These are phyloP conservation scores for Ailanthus altissimus DNA, from an alignment of 345 rosid species.

Conservation along the genomic window DNA sequence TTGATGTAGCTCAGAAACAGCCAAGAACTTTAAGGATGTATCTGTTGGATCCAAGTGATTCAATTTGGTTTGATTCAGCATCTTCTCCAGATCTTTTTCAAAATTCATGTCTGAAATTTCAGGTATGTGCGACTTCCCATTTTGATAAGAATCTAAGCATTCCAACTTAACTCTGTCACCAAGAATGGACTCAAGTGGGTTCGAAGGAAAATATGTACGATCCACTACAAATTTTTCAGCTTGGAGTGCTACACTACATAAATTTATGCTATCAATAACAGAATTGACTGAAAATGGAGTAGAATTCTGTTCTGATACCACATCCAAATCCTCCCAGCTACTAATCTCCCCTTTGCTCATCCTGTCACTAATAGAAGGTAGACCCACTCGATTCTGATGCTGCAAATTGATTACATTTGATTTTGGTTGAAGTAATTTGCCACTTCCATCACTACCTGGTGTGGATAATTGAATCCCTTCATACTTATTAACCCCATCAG, in stretches of 20 bases:
- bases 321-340: slow-evolving; percentile 37
- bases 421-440: slow-evolving; percentile 29
- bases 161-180: slow-evolving; percentile 34
- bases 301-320: slow-evolving; percentile 34
- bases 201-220: slow-evolving; percentile 31
- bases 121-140: slow-evolving; percentile 32
- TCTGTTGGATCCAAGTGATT: slow-evolving; percentile 35
- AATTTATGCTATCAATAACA: slow-evolving; percentile 31
- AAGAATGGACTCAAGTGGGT: slow-evolving; percentile 38
- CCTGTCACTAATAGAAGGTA: slow-evolving; percentile 28
- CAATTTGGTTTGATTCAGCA: slow-evolving; percentile 39
- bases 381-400: slow-evolving; percentile 41
- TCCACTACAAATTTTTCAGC: slow-evolving; percentile 42
- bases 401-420: slow-evolving; percentile 33
- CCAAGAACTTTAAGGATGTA: slow-evolving; percentile 52
- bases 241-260: slow-evolving; percentile 42
- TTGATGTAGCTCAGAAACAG: slow-evolving; percentile 79
- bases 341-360: slow-evolving; percentile 42
- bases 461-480: slow-evolving; percentile 40
- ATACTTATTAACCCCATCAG: slow-evolving; percentile 38
- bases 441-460: slow-evolving; percentile 39
- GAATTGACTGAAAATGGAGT: slow-evolving; percentile 36
- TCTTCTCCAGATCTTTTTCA: slow-evolving; percentile 36
- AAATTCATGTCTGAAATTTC: slow-evolving; percentile 41
- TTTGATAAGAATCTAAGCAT: slow-evolving; percentile 30